A percentile compares a stretch with the other conserved stretches of the same genome.
Evolutionary conservation across 2,329 filamentous ascomycete genomes (phyloP).

Genomic region (Chrysoporthe deuterocubensis): DNA sequence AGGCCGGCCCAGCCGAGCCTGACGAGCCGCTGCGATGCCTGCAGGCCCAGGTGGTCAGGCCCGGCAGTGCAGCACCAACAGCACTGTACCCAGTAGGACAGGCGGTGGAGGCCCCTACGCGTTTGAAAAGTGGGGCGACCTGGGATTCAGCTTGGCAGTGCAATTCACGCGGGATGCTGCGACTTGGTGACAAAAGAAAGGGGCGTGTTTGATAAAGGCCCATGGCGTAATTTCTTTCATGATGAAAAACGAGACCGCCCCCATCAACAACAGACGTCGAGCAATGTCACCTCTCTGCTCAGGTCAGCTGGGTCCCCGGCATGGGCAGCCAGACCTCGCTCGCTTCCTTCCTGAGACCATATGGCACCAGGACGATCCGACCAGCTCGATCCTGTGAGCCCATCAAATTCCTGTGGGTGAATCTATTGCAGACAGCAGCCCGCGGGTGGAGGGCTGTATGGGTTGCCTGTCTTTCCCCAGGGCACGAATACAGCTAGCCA

Average conservation of each 20-base stretch:
- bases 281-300: not conserved
- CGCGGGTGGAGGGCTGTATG: not conserved
- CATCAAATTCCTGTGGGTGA: not conserved
- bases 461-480: not conserved
- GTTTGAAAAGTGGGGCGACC: conserved; percentile 1
- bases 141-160: conserved; percentile 17
- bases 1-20: conserved; percentile 4
- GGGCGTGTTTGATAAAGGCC: conserved; percentile 11
- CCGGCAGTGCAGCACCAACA: not conserved
- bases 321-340: too few relatives aligned
- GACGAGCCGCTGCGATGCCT: not conserved
- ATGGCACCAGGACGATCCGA: not conserved
- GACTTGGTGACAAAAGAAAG: conserved; percentile 6
- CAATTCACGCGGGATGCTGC: not conserved
- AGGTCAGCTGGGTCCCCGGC: not conserved
- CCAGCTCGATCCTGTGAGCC: not conserved
- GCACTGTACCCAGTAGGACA: not conserved
- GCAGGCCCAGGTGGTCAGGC: not conserved
- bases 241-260: conserved; percentile 3
- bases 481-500: not conserved
- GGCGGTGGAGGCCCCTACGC: conserved; percentile 12
- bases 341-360: not conserved
- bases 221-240: conserved; percentile 13
- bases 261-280: conserved; percentile 5
- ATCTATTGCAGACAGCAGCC: not conserved